Conservation (phyloP, 1,284 basidiomycete species). For the Ceratobasidium sp. region DNA sequence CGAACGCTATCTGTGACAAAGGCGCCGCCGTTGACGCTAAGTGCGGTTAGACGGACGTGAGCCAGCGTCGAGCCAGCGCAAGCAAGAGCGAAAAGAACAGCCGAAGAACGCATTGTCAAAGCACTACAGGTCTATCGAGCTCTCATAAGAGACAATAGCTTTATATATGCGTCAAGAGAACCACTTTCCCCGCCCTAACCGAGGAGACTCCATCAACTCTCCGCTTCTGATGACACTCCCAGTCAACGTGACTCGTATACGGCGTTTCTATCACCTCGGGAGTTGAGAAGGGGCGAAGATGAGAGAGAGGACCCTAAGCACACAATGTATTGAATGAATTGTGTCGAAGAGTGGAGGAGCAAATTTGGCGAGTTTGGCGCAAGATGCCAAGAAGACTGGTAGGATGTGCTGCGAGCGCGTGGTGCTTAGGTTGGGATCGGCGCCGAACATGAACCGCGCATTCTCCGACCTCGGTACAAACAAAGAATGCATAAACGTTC, state of each 20-base stretch:
- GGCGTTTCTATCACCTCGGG: constrained; percentile 4
- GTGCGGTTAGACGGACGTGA: constrained; percentile 42
- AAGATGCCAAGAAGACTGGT: not conserved
- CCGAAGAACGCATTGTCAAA: constrained; percentile 16
- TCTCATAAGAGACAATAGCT: not conserved
- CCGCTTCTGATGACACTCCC: not conserved
- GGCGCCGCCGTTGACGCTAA: constrained; percentile 42
- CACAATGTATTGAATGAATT: not conserved
- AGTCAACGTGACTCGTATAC: not conserved
- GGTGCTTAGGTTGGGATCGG: too few species aligned
- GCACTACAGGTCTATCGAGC: not conserved
- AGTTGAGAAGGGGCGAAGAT: not conserved
- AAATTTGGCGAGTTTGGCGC: not conserved
- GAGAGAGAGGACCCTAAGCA: not conserved
- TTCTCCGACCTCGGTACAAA: not conserved
- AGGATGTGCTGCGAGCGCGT: too few species aligned
- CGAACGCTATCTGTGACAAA: constrained; percentile 38
- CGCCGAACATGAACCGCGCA: constrained; percentile 17
- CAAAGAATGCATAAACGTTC: too few species aligned
- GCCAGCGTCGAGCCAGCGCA: constrained; percentile 29
- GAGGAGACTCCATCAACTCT: not conserved
- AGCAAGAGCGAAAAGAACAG: constrained; percentile 9
- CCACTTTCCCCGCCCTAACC: not conserved
- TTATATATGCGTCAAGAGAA: constrained; percentile 5
- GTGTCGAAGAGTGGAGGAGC: not conserved